Base-by-base conservation (phyloP, 192 early-diverging fungal species). In the Funneliformis mosseae region DNA sequence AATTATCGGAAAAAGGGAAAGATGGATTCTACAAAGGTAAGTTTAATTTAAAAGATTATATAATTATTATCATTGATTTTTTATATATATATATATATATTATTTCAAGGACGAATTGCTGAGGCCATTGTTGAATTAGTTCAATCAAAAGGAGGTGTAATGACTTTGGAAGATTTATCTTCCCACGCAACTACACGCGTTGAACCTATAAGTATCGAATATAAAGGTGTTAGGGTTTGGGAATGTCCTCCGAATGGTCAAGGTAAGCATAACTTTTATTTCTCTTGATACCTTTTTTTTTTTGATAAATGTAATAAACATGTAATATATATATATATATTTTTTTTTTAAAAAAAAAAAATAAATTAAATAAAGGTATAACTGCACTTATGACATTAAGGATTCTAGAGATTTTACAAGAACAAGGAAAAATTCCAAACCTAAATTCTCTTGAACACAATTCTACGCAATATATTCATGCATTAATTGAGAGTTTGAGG, bases 241-340 rank as follows among this genome's bases (percentile, higher is more conserved):
- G 94, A 96, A 83, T 91, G 91, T 71, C 89, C 92, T 45, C 94
- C 94, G 5, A 95, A 95, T 74, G 92, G 92, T 28, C 90, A 92
- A 76, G 78, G 77, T 78, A 68, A 12, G 8, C 4, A 1, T 9
- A 25, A 55, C 21, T 27, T 66, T 33, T 33, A n/a, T n/a, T n/a
- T n/a, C n/a, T n/a, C n/a, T n/a, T n/a, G n/a, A n/a, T 33, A 33
- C 3, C 33, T 2, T 33, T 33, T 33, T 33, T 33, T 33, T 33
- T 33, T 33, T 33, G 33, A 33, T 33, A 2, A 2, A 33, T 33
- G 33, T n/a, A 63, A 25, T 63, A 9, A 1, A 5, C 21, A 25
- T n/a, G 14, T 25, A 8, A 62, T 2, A 39, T 33, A 9, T 11
- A 38, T 38, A 16, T 7, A 67, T 11, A 16, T 67, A 38, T 5